phyloP scores from a whole-genome alignment of 179 eudicot species.

The Silene noctiflora region DNA sequence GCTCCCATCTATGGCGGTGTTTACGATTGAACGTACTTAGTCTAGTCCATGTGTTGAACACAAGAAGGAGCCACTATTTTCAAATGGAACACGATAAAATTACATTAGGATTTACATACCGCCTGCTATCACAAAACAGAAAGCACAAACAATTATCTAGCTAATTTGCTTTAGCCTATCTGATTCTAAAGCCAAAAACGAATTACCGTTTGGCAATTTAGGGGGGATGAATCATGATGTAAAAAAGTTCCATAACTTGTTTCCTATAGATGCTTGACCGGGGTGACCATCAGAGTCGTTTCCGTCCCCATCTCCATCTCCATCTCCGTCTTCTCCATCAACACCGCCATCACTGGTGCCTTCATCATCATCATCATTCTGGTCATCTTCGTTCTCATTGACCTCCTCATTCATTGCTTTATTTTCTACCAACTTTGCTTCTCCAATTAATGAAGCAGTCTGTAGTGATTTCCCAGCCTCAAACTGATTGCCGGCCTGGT shows the following conservation, averaged over 20 bases:
- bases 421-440: conserved; percentile 21
- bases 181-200: neutral
- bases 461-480: conserved; percentile 38
- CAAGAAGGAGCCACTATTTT: neutral
- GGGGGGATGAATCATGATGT: conserved; percentile 25
- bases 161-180: neutral
- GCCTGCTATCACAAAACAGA: neutral
- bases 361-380: neutral
- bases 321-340: neutral
- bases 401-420: conserved; percentile 26
- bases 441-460: conserved; percentile 21
- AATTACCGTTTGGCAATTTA: neutral
- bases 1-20: neutral
- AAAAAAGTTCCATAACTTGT: conserved; percentile 31
- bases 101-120: neutral
- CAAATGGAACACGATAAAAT: too few species aligned
- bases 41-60: too few species aligned
- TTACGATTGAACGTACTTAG: too few species aligned
- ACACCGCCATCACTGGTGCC: neutral
- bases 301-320: conserved; percentile 9
- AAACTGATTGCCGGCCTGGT: conserved; percentile 29
- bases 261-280: conserved; percentile 29
- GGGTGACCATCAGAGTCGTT: conserved; percentile 28
- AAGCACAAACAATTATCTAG: neutral
- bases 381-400: conserved; percentile 24